Evolutionary conservation across 75 land plant genomes (phyloP).

Genomic region (Pseudotsuga menziesii): DNA sequence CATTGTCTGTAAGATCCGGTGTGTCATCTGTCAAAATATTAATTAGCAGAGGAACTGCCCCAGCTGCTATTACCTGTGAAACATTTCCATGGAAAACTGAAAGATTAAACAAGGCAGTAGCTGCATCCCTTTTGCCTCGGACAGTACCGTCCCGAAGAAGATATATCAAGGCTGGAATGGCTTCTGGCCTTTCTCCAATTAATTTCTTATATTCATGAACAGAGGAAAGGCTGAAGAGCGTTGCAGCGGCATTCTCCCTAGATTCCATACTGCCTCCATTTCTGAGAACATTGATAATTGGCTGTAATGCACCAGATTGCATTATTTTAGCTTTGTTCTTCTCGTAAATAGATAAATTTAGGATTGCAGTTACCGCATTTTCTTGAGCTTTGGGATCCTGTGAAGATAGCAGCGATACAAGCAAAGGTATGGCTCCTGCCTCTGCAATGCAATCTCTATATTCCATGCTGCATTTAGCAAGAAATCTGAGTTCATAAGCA

Average conservation of each 20-base stretch:
- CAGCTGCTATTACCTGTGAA: conserved; percentile 40
- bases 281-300: conserved; percentile 39
- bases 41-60: conserved; percentile 52
- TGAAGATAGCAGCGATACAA: not conserved
- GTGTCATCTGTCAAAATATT: conserved; percentile 43
- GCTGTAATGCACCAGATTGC: conserved; percentile 55
- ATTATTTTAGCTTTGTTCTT: conserved; percentile 57
- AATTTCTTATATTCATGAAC: conserved; percentile 53
- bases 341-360: conserved; percentile 64
- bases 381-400: conserved; percentile 57
- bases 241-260: conserved; percentile 31
- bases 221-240: conserved; percentile 56
- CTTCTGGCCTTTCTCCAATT: conserved; percentile 42
- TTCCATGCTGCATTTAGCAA: conserved; percentile 68
- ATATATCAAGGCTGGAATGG: conserved; percentile 46
- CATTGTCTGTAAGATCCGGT: conserved; percentile 58
- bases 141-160: conserved; percentile 44
- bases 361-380: conserved; percentile 71
- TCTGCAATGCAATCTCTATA: conserved; percentile 35
- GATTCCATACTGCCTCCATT: conserved; percentile 39
- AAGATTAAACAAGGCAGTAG: conserved; percentile 63
- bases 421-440: conserved; percentile 7
- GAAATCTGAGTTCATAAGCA: conserved; percentile 61
- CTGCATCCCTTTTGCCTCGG: conserved; percentile 66
- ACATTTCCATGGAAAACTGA: conserved; percentile 44